These are phyloP conservation scores for Nitzschia sp. DNA, from an alignment of 108 stramenopile genomes.

Conservation along the genomic window DNA sequence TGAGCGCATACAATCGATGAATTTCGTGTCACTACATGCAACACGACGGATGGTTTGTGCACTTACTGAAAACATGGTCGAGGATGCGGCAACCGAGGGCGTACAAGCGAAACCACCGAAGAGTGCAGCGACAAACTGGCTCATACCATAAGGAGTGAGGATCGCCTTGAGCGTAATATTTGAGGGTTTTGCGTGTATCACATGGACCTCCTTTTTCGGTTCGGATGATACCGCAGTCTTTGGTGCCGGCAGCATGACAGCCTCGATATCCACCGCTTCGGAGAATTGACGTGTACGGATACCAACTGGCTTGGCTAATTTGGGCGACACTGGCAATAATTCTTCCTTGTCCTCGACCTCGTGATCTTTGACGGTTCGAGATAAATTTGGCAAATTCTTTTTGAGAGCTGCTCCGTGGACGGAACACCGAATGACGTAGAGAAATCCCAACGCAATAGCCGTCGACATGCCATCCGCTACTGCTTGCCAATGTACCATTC, in stretches of 20 bases:
- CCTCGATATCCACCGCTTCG: slow-evolving; percentile 35
- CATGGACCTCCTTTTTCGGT: not conserved
- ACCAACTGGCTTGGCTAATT: slow-evolving; percentile 1
- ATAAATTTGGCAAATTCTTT: slow-evolving; percentile 51
- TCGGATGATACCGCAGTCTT: not conserved
- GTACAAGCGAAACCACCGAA: slow-evolving; percentile 59
- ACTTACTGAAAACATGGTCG: slow-evolving; percentile 44
- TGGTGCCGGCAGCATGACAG: slow-evolving; percentile 17
- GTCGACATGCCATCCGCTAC: slow-evolving; percentile 47
- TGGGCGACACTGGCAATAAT: not conserved
- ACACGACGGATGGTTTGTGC: too few species aligned
- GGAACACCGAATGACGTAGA: slow-evolving; percentile 73
- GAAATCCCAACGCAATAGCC: slow-evolving; percentile 62
- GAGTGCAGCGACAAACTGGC: slow-evolving; percentile 43
- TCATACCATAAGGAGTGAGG: slow-evolving; percentile 46
- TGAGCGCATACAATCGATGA: not conserved
- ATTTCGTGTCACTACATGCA: too few species aligned
- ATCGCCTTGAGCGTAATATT: slow-evolving; percentile 28
- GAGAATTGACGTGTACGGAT: slow-evolving; percentile 28
- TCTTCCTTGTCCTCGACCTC: not conserved
- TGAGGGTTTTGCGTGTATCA: slow-evolving; percentile 29
- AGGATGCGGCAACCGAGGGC: slow-evolving; percentile 45
- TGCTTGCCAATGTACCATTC: slow-evolving; percentile 59
- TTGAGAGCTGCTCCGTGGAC: slow-evolving; percentile 62
- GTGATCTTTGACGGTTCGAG: slow-evolving; percentile 21